A percentile compares a stretch with the other conserved stretches of the same genome.
These are phyloP conservation scores for Apiotrichum sp. DNA, from an alignment of 1,284 basidiomycete genomes.

Conservation along the genomic window DNA sequence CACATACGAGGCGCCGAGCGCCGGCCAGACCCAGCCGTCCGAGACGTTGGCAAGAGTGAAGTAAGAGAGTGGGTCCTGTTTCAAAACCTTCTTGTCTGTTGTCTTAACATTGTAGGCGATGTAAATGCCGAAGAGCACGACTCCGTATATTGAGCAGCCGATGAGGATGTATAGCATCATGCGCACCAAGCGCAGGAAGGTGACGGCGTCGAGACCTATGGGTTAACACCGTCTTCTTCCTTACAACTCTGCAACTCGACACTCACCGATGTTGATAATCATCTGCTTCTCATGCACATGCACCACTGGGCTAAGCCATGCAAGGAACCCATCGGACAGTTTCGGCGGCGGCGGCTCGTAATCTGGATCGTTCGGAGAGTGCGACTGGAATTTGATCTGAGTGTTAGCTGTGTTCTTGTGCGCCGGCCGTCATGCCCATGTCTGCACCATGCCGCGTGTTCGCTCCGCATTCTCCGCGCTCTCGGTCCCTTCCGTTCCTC, in stretches of 20 bases:
- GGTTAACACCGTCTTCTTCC: too few species aligned
- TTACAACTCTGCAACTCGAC: background rate
- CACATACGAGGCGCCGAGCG: conserved; percentile 67
- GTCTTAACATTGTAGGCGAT: conserved; percentile 61
- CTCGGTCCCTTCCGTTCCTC: too few species aligned
- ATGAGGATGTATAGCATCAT: conserved; percentile 67
- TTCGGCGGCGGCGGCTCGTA: conserved; percentile 48
- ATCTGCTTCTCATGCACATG: conserved; percentile 80
- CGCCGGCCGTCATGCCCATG: too few species aligned
- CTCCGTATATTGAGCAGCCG: conserved; percentile 60
- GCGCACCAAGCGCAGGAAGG: conserved; percentile 87
- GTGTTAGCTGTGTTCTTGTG: background rate
- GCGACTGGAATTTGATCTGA: too few species aligned
- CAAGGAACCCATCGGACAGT: conserved; percentile 72
- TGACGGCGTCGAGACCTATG: conserved; percentile 73
- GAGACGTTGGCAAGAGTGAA: conserved; percentile 70
- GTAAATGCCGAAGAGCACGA: conserved; percentile 62
- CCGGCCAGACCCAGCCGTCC: conserved; percentile 63
- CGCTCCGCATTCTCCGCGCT: too few species aligned
- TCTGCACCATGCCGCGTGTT: too few species aligned
- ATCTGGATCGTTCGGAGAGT: conserved; percentile 16
- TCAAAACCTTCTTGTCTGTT: conserved; percentile 37
- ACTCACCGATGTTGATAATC: conserved; percentile 69
- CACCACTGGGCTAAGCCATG: conserved; percentile 82
- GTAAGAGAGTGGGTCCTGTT: conserved; percentile 58